These are phyloP conservation scores for Cryptococcus neoformans DNA, from an alignment of 1,284 basidiomycete species.

Conservation along the genomic window DNA sequence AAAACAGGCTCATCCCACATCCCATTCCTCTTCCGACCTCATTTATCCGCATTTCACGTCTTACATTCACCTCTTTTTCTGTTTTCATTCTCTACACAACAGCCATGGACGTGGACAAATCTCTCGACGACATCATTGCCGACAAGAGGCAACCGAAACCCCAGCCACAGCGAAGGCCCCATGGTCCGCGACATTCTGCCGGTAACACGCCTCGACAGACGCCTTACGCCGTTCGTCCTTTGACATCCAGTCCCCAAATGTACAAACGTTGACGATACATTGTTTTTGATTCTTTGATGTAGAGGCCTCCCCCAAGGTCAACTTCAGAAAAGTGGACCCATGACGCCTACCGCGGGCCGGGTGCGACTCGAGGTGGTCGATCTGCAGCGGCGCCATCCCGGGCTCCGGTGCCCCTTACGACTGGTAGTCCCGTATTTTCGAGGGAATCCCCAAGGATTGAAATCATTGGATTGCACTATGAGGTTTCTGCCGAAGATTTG, in stretches of 20 bases:
- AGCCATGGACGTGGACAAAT: constrained; percentile 46
- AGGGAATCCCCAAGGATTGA: constrained; percentile 62
- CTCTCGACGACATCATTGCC: constrained; percentile 37
- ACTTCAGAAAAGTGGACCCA: constrained; percentile 49
- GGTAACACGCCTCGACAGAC: constrained; percentile 11
- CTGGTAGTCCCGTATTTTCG: constrained; percentile 33
- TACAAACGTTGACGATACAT: background rate
- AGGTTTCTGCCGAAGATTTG: constrained; percentile 83
- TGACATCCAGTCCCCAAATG: background rate
- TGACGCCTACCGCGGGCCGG: constrained; percentile 41
- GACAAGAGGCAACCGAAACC: background rate
- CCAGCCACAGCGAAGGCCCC: background rate
- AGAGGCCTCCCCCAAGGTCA: constrained; percentile 48
- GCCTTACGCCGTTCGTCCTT: constrained; percentile 37
- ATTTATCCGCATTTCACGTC: no score
- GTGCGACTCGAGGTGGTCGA: constrained; percentile 7
- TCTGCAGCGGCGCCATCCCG: background rate
- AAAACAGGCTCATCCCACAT: no score
- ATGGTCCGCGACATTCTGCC: constrained; percentile 8
- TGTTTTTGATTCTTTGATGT: background rate
- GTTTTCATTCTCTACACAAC: background rate
- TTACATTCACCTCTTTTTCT: background rate
- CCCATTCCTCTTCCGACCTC: no score
- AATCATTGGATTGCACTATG: constrained; percentile 89
- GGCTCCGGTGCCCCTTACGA: background rate